phyloP scores from a whole-genome alignment of 2,329 filamentous ascomycete species.

The Sarocladium brachiariae region DNA sequence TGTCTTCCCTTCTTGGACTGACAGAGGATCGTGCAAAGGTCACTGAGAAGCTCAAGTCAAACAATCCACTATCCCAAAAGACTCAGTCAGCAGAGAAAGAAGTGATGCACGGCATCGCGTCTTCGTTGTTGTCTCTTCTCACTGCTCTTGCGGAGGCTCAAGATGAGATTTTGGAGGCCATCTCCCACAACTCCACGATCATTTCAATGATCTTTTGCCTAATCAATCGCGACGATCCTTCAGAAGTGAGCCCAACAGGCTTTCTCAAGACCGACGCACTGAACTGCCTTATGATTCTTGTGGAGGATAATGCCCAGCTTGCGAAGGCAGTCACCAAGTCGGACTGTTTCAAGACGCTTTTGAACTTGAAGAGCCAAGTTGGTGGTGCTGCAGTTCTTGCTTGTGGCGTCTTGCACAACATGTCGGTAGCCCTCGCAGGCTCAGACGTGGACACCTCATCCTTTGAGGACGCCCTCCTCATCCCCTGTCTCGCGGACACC shows the following conservation, averaged over 20 bases:
- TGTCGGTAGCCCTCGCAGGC: slow-evolving; percentile 39
- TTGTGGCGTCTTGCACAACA: slow-evolving; percentile 56
- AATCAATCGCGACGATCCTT: slow-evolving; percentile 31
- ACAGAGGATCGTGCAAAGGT: slow-evolving; percentile 20
- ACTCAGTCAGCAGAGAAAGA: slow-evolving; percentile 46
- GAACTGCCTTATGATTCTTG: slow-evolving; percentile 49
- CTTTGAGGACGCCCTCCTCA: slow-evolving; percentile 26
- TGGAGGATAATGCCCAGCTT: slow-evolving; percentile 52
- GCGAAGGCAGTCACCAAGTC: slow-evolving; percentile 47
- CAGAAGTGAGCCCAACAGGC: not conserved
- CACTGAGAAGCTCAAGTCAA: slow-evolving; percentile 29
- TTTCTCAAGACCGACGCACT: slow-evolving; percentile 32
- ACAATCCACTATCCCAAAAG: slow-evolving; percentile 29
- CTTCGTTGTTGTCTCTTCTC: slow-evolving; percentile 46
- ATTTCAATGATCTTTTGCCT: slow-evolving; percentile 49
- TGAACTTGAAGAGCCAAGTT: slow-evolving; percentile 39
- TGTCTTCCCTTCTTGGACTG: not conserved
- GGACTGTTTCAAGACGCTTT: slow-evolving; percentile 42
- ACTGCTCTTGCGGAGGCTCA: slow-evolving; percentile 50
- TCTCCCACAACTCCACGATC: slow-evolving; percentile 42
- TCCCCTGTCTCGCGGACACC: slow-evolving; percentile 29
- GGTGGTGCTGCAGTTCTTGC: slow-evolving; percentile 47
- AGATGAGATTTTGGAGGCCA: slow-evolving; percentile 51
- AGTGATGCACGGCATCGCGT: slow-evolving; percentile 46
- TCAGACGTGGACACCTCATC: slow-evolving; percentile 16